Evolutionary conservation across 768 basidiomycete species (phyloP).

Genomic region (Mycena leptocephala): DNA sequence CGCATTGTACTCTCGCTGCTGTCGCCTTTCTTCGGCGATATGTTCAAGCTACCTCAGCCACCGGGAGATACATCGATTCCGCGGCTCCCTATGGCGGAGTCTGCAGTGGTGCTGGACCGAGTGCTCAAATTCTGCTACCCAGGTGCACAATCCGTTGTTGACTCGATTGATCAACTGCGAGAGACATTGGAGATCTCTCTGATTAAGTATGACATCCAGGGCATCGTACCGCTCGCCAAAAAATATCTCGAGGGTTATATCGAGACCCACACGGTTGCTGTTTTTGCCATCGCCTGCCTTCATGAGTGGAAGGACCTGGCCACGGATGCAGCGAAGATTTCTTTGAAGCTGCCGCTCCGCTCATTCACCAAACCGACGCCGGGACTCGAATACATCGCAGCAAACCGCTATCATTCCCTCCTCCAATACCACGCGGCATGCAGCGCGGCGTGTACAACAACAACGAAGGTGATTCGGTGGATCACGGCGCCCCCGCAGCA

Average conservation of each 20-base stretch:
- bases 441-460: neutral
- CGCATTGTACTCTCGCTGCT: neutral
- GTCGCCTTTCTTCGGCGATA: neutral
- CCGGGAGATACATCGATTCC: neutral
- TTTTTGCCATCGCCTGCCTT: neutral
- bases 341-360: neutral
- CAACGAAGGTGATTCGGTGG: neutral
- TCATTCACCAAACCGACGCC: neutral
- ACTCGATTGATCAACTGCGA: neutral
- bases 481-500: neutral
- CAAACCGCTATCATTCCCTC: neutral
- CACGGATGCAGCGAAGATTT: neutral
- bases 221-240: neutral
- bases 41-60: neutral
- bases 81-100: neutral
- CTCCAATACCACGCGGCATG: neutral
- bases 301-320: neutral
- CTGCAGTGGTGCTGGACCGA: neutral
- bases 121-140: slow-evolving; percentile 4
- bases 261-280: neutral
- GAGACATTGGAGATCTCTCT: neutral
- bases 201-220: neutral
- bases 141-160: neutral
- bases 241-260: neutral
- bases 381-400: neutral